phyloP scores from a whole-genome alignment of 768 basidiomycete species.

The Naematelia aurantialba region DNA sequence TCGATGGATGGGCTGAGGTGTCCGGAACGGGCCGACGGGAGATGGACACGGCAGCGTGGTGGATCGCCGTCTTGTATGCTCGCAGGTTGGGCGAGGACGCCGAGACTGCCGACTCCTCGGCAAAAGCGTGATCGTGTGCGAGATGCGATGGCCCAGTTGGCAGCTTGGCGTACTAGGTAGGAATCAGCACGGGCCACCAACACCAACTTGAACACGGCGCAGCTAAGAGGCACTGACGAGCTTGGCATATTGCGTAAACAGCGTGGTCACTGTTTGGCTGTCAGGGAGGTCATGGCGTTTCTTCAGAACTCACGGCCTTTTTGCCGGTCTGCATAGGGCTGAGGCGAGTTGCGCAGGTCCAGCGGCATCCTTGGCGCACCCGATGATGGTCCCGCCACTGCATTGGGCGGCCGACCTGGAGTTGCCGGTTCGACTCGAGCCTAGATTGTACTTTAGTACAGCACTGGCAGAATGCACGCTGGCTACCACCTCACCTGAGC shows the following conservation, averaged over 20 bases:
- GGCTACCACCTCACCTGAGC: not conserved
- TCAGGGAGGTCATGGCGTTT: constrained; percentile 4
- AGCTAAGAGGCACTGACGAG: constrained; percentile 22
- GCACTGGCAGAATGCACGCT: not conserved
- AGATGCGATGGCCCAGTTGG: constrained; percentile 28
- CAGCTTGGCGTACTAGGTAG: constrained; percentile 32
- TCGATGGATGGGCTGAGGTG: constrained; percentile 34
- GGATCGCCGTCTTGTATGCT: constrained; percentile 45
- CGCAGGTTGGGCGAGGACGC: constrained; percentile 26
- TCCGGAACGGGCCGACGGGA: constrained; percentile 31
- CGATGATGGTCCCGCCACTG: not conserved
- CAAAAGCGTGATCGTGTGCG: constrained; percentile 29
- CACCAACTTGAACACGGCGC: too few relatives aligned
- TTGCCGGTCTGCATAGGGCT: constrained; percentile 42
- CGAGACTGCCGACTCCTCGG: constrained; percentile 43
- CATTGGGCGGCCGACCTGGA: not conserved
- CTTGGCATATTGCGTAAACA: constrained; percentile 43
- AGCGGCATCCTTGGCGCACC: constrained; percentile 26
- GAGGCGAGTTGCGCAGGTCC: constrained; percentile 28
- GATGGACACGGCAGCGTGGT: constrained; percentile 43
- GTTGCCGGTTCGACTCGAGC: not conserved
- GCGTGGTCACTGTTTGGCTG: constrained; percentile 28
- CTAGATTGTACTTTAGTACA: not conserved
- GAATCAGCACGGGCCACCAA: too few relatives aligned
- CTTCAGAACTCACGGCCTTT: constrained; percentile 46